Evolutionary conservation across 345 rosid species (phyloP).

Genomic region (Moricandia moricandioides): DNA sequence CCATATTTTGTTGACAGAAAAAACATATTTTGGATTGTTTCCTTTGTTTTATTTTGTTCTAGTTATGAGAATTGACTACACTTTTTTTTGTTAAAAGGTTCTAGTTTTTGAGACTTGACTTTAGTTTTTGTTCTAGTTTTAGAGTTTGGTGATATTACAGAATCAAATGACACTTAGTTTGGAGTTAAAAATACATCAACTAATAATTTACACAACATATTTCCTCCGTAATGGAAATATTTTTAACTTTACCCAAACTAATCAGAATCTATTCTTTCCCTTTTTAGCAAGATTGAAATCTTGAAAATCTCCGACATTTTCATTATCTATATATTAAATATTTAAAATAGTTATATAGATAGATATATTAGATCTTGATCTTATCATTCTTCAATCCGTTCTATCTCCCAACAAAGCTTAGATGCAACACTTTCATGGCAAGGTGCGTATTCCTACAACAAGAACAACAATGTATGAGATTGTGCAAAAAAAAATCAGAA

Average conservation of each 20-base stretch:
- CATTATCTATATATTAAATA: slow-evolving; percentile 18
- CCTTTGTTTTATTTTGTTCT: too few relatives aligned
- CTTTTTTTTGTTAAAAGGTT: too few relatives aligned
- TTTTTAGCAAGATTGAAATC: slow-evolving; percentile 35
- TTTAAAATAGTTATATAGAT: slow-evolving; percentile 8
- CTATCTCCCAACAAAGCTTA: slow-evolving; percentile 86
- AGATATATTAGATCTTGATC: slow-evolving; percentile 9
- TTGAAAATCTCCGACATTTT: slow-evolving; percentile 18
- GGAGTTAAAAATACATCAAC: slow-evolving; percentile 14
- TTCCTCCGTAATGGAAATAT: slow-evolving; percentile 31
- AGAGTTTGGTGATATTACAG: slow-evolving; percentile 15
- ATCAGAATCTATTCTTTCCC: slow-evolving; percentile 27
- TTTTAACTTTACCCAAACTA: slow-evolving; percentile 20
- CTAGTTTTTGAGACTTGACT: too few relatives aligned
- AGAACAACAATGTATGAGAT: not conserved
- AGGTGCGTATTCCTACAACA: slow-evolving; percentile 75
- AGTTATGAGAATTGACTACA: too few relatives aligned
- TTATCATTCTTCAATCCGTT: slow-evolving; percentile 49
- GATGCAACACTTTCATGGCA: slow-evolving; percentile 79
- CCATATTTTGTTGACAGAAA: too few relatives aligned
- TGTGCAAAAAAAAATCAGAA: not conserved
- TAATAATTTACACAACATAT: slow-evolving; percentile 26
- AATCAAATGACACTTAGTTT: slow-evolving; percentile 21
- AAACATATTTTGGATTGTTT: too few relatives aligned
- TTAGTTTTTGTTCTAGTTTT: not conserved